Evolutionary conservation across 2,329 filamentous ascomycete species (phyloP), one percentile per base, ranked within the genome.

Genomic region (Colletotrichum phormii): DNA sequence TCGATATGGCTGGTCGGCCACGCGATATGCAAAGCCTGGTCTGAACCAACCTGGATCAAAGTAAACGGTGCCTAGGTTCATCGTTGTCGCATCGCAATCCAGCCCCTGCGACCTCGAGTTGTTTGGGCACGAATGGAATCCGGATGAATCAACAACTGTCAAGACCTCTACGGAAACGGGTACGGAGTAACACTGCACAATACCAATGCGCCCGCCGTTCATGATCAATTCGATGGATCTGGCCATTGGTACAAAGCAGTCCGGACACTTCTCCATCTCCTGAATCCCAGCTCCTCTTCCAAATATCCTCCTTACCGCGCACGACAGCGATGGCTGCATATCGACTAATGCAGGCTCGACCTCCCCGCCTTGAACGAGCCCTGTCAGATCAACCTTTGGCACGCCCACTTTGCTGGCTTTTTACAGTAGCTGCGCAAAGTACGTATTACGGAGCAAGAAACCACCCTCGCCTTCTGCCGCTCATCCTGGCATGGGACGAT

Each of bases 401-500:
- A 59, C 55, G 18, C 57, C 12, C 35, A 37, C n/a, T 12, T 55
- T 15, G 22, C 53, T 64, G 49, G 11, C 22, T 37, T 26, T 55
- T 37, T 42, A 26, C 26, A 26, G 26, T 26, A 15, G 24, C 29
- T 63, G 29, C 26, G 60, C 13, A 22, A 29, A 15, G 42, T 42
- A 55, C 63, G 26, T 29, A 57, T 12, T 11, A 35, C 22, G 64
- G 55, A 53, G 18, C 11, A 31, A 49, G 60, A 53, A 31, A 51
- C 60, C 60, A 18, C 22, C 46, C 15, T 53, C 51, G 46, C 68
- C 35, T 24, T 53, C 69, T 53, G 70, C 58, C 62, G 65, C 58
- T 67, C 37, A 64, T 46, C 59, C 65, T 63, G 24, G 49, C 62
- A 70, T 70, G 59, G 65, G 65, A 72, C 54, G 70, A 70, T 69